These are phyloP conservation scores for Populus tremula DNA, from an alignment of 345 rosid genomes.

Conservation along the genomic window DNA sequence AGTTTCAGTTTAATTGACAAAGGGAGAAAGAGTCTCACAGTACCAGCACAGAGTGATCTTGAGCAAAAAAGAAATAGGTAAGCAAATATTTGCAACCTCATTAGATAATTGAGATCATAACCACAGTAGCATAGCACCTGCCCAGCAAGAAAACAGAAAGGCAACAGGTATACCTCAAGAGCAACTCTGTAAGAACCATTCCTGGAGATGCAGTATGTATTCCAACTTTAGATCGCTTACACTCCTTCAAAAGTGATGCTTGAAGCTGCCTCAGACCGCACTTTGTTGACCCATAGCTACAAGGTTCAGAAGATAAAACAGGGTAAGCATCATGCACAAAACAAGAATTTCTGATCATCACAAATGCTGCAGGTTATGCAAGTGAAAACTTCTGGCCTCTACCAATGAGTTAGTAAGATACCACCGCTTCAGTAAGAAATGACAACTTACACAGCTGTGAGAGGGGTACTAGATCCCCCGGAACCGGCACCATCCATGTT, in stretches of 20 bases:
- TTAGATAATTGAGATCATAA: neutral
- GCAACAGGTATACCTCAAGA: conserved; percentile 53
- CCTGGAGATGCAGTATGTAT: conserved; percentile 95
- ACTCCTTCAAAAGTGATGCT: conserved; percentile 75
- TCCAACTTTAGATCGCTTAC: conserved; percentile 77
- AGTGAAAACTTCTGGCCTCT: neutral
- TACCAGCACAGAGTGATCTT: neutral
- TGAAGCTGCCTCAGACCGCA: conserved; percentile 96
- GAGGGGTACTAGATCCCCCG: conserved; percentile 96
- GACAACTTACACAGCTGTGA: conserved; percentile 82
- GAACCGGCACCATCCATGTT: conserved; percentile 99
- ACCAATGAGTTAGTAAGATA: neutral
- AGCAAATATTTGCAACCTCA: neutral
- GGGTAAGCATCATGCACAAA: conserved; percentile 1
- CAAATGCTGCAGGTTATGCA: neutral
- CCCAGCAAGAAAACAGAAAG: neutral
- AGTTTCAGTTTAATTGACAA: neutral
- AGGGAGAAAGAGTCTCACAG: neutral
- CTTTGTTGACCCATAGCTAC: conserved; percentile 89
- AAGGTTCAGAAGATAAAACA: conserved; percentile 22
- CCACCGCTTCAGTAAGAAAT: neutral
- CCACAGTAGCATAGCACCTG: neutral
- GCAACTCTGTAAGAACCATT: conserved; percentile 93
- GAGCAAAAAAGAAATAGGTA: neutral
- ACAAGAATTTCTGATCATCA: neutral